Base-by-base conservation (phyloP, 352 stramenopile genomes). In the Elongisporangium prolatum region DNA sequence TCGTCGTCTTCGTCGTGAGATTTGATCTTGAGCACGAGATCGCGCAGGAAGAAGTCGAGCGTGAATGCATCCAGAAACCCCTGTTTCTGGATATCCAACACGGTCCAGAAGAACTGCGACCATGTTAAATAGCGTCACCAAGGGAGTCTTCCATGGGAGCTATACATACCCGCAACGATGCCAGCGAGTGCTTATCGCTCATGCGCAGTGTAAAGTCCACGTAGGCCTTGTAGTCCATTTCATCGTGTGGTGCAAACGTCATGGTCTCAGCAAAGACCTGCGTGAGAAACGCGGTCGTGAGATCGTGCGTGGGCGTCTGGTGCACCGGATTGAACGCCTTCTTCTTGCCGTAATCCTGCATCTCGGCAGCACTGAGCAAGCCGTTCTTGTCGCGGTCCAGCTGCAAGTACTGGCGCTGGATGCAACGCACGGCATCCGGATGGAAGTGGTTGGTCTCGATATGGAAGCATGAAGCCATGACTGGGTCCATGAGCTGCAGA, bases 41-140 rank as follows among this genome's bases (percentile, higher is more conserved):
- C 81, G n/a, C 72, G 61, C 18, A 88, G 52, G 50, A 89, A 90
- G 25, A 69, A 82, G 44, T 89, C 77, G 50, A 90, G 52, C 11
- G 75, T 80, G 63, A 85, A 85, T 5, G 66, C 65, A 48, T 88
- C 77, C 20, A 90, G 55, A 58, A 73, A 88, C 2, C 76, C 74
- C 34, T 87, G 80, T 22, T 87, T 86, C 7, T 87, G 77, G 49
- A 86, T 71, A 54, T 90, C 78, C 9, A 90, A 69, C n/a, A 87
- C 67, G 20, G 55, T 68, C 74, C 78, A 90, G 51, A 88, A 81
- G 57, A 88, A 88, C 80, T 90, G 47, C 24, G 57, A 14, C 60
- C 14, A 49, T 10, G 50, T 14, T n/a, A 52, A 48, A 8, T 34
- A 34, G 24, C n/a, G n/a, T n/a, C n/a, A n/a, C 2, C 51, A 59